Evolutionary conservation across 2,329 filamentous ascomycete species (phyloP).

Genomic region (Exophiala oligosperma): DNA sequence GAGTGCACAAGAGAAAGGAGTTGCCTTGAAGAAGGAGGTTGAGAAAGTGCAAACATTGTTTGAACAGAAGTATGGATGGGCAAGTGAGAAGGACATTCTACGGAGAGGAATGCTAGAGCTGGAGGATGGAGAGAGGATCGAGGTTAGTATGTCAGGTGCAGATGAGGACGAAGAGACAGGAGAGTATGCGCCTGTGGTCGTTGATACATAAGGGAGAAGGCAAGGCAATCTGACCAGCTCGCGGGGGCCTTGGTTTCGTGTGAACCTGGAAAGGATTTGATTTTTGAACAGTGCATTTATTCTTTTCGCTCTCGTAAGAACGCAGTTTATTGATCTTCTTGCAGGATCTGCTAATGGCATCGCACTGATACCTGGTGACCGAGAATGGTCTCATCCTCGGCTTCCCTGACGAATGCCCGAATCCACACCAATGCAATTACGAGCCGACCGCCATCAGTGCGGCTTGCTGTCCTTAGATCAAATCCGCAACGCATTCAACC

Average conservation of each 20-base stretch:
- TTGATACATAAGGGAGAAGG: constrained; percentile 43
- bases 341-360: background rate
- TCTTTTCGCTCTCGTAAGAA: background rate
- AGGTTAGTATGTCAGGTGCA: constrained; percentile 55
- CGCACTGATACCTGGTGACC: background rate
- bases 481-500: too few species aligned
- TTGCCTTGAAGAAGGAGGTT: constrained; percentile 51
- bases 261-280: background rate
- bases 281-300: background rate
- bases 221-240: background rate
- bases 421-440: too few species aligned
- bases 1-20: background rate
- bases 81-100: constrained; percentile 53
- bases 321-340: background rate
- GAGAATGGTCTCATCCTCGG: background rate
- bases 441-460: too few species aligned
- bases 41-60: constrained; percentile 57
- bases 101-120: constrained; percentile 59
- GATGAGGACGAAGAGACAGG: constrained; percentile 65
- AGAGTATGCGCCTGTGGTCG: constrained; percentile 63
- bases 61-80: constrained; percentile 58
- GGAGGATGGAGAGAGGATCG: constrained; percentile 64
- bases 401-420: too few species aligned
- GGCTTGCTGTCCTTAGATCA: too few species aligned
- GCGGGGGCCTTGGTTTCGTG: background rate